Evolutionary conservation across 768 basidiomycete species (phyloP).

Genomic region (Suillus subluteus): DNA sequence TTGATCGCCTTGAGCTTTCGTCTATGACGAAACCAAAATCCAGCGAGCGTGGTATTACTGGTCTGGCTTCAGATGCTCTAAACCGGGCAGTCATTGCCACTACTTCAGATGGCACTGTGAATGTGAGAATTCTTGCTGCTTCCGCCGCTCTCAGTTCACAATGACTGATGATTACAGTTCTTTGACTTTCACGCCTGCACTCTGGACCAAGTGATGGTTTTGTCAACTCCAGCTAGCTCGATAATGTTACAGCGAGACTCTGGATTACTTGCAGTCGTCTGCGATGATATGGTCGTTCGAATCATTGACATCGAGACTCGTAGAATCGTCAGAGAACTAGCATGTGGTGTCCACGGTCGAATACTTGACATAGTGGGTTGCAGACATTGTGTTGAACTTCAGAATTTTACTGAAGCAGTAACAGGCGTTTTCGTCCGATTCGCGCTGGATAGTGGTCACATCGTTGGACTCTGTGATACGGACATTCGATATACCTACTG

Average conservation of each 20-base stretch:
- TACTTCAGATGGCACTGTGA: slow-evolving; percentile 87
- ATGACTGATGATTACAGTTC: slow-evolving; percentile 57
- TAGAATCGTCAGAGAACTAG: slow-evolving; percentile 85
- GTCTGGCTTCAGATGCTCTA: slow-evolving; percentile 83
- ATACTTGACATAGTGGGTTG: slow-evolving; percentile 82
- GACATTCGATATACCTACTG: slow-evolving; percentile 95
- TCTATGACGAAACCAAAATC: slow-evolving; percentile 42
- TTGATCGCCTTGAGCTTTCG: slow-evolving; percentile 44
- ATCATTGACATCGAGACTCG: slow-evolving; percentile 91
- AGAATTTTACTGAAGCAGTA: slow-evolving; percentile 13
- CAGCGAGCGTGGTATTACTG: slow-evolving; percentile 67
- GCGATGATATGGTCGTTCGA: slow-evolving; percentile 86
- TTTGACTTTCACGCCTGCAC: slow-evolving; percentile 93
- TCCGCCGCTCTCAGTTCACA: slow-evolving; percentile 6
- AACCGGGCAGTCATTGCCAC: slow-evolving; percentile 82
- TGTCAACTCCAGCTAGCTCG: slow-evolving; percentile 72
- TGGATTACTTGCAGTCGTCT: slow-evolving; percentile 78
- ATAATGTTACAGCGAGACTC: slow-evolving; percentile 83
- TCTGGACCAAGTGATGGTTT: slow-evolving; percentile 63
- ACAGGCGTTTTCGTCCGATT: slow-evolving; percentile 94
- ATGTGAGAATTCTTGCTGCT: slow-evolving; percentile 54
- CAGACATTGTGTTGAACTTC: neutral
- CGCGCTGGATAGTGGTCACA: slow-evolving; percentile 87
- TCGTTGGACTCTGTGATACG: slow-evolving; percentile 92
- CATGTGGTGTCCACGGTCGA: slow-evolving; percentile 74